These are phyloP conservation scores for Fusarium pseudonygamai DNA, from an alignment of 2,329 filamentous ascomycete genomes.

Conservation along the genomic window DNA sequence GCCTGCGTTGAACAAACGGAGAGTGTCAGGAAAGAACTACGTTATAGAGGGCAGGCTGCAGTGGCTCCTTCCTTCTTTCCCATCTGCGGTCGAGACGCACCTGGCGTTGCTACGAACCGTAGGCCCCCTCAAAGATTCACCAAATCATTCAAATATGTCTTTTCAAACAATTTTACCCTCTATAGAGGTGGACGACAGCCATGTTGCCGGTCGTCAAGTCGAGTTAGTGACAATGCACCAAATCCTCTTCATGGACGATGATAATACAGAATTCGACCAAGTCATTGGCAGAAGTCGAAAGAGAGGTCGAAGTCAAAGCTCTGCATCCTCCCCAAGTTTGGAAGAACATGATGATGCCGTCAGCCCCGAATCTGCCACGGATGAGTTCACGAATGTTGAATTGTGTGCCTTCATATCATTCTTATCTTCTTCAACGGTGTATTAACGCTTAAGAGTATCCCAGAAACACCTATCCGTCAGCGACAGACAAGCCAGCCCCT, in stretches of 20 bases:
- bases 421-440: fast-evolving
- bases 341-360: background rate
- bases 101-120: background rate
- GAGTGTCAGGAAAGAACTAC: background rate
- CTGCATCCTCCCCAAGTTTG: background rate
- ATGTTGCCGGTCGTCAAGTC: background rate
- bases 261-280: background rate
- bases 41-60: background rate
- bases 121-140: background rate
- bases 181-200: background rate
- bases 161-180: background rate
- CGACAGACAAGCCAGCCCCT: background rate
- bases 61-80: slow-evolving; percentile 1
- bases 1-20: background rate
- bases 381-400: slow-evolving; percentile 27
- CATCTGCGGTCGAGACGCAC: background rate
- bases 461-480: slow-evolving; percentile 25
- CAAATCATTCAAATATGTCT: background rate
- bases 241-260: background rate
- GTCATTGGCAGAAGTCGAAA: background rate
- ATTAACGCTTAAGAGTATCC: slow-evolving; percentile 23
- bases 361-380: background rate
- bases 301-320: background rate
- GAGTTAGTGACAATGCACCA: background rate
- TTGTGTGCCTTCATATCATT: slow-evolving; percentile 6